phyloP scores from a whole-genome alignment of 345 rosid genomes.

The Eucalyptus camaldulensis region DNA sequence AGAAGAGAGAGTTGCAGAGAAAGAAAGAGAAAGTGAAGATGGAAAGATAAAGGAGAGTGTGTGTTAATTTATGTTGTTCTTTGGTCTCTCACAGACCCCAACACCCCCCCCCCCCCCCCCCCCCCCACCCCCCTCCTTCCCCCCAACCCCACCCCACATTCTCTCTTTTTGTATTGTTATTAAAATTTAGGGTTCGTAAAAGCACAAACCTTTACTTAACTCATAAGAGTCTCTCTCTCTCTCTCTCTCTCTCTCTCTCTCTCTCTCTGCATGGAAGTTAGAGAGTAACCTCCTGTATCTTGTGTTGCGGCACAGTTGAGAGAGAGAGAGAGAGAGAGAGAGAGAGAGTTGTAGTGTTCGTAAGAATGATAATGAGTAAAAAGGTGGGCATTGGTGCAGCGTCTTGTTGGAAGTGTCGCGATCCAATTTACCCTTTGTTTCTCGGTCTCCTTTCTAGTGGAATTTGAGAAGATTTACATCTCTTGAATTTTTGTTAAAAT shows the following conservation, averaged over 20 bases:
- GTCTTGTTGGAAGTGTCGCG: constrained; percentile 20
- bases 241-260: neutral
- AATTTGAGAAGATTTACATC: neutral
- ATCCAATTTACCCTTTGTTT: neutral
- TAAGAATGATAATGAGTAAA: neutral
- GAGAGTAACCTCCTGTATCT: too few relatives aligned
- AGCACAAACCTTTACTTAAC: constrained; percentile 6
- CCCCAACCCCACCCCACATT: neutral
- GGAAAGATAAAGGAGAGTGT: constrained; percentile 20
- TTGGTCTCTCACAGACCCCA: neutral
- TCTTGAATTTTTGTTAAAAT: neutral
- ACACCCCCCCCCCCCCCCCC: neutral
- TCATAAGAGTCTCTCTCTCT: constrained; percentile 4
- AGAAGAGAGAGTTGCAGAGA: constrained; percentile 35
- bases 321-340: neutral
- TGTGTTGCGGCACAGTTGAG: too few relatives aligned
- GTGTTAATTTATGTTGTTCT: constrained; percentile 23
- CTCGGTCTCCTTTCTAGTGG: neutral
- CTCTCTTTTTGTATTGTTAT: constrained; percentile 10
- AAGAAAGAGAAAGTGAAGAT: constrained; percentile 5
- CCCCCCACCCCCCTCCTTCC: neutral
- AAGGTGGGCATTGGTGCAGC: constrained; percentile 12
- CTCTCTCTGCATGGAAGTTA: too few relatives aligned
- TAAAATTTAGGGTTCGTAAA: constrained; percentile 9
- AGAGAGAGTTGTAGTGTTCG: neutral